Conservation (phyloP, 176 grass and related monocot genomes). For the Ananas comosus region DNA sequence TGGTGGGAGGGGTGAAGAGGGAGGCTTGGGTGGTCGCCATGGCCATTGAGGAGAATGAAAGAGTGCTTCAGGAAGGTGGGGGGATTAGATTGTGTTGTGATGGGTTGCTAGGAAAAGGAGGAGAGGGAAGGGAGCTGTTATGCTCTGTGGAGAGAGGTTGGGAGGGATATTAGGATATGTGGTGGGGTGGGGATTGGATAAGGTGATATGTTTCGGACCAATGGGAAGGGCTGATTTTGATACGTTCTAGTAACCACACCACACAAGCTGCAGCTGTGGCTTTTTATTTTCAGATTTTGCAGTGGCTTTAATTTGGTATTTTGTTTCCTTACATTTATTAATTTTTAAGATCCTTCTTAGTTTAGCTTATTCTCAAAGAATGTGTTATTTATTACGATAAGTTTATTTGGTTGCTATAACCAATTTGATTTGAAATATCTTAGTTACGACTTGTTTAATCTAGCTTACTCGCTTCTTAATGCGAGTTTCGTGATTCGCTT, state of each 20-base stretch:
- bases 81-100: neutral
- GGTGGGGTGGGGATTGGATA: slow-evolving; percentile 42
- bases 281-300: neutral
- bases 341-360: too few species aligned
- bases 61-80: neutral
- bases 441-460: too few species aligned
- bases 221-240: slow-evolving; percentile 63
- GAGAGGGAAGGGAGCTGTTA: slow-evolving; percentile 1
- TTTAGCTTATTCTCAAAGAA: too few species aligned
- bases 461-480: too few species aligned
- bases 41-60: slow-evolving; percentile 26
- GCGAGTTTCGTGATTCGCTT: too few species aligned
- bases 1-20: slow-evolving; percentile 28
- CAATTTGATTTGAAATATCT: too few species aligned
- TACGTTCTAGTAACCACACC: slow-evolving; percentile 17
- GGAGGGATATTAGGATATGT: slow-evolving; percentile 18
- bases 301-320: too few species aligned
- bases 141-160: slow-evolving; percentile 11
- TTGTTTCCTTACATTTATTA: too few species aligned
- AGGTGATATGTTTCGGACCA: slow-evolving; percentile 60
- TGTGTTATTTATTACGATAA: too few species aligned
- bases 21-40: slow-evolving; percentile 75
- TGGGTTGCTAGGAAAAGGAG: neutral
- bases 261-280: neutral
- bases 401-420: too few species aligned